Percentiles rank a stretch among this genome's conserved stretches.
These are phyloP conservation scores for Melampsora americana DNA, from an alignment of 1,284 basidiomycete species.

Conservation along the genomic window DNA sequence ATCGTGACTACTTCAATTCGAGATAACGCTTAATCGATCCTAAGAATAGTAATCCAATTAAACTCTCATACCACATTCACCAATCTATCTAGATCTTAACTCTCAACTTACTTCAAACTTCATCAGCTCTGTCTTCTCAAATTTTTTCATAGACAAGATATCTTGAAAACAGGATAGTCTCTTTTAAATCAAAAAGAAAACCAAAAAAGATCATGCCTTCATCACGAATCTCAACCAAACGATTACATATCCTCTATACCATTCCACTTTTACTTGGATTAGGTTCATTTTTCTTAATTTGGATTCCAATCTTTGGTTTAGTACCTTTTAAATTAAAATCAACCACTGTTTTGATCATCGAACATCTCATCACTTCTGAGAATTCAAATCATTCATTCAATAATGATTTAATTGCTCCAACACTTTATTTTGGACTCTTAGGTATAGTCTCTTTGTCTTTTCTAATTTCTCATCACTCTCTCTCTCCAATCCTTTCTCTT, in stretches of 20 bases:
- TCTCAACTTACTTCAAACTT: too few species aligned
- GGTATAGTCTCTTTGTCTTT: neutral
- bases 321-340: slow-evolving; percentile 24
- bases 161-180: too few species aligned
- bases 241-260: slow-evolving; percentile 35
- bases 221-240: slow-evolving; percentile 18
- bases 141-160: too few species aligned
- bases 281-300: slow-evolving; percentile 16
- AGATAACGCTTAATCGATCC: too few species aligned
- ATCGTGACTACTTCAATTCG: too few species aligned
- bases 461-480: neutral
- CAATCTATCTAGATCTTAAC: too few species aligned
- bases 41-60: too few species aligned
- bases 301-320: slow-evolving; percentile 18
- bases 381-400: slow-evolving; percentile 5
- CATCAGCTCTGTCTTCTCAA: too few species aligned
- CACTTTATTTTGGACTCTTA: slow-evolving; percentile 39
- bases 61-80: too few species aligned
- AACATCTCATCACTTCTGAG: neutral
- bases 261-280: slow-evolving; percentile 26
- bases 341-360: slow-evolving; percentile 16
- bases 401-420: neutral
- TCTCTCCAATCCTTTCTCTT: neutral
- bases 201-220: neutral
- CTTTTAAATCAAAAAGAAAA: neutral